Evolutionary conservation across 2,329 filamentous ascomycete species (phyloP).

Genomic region (Alternaria arborescens): DNA sequence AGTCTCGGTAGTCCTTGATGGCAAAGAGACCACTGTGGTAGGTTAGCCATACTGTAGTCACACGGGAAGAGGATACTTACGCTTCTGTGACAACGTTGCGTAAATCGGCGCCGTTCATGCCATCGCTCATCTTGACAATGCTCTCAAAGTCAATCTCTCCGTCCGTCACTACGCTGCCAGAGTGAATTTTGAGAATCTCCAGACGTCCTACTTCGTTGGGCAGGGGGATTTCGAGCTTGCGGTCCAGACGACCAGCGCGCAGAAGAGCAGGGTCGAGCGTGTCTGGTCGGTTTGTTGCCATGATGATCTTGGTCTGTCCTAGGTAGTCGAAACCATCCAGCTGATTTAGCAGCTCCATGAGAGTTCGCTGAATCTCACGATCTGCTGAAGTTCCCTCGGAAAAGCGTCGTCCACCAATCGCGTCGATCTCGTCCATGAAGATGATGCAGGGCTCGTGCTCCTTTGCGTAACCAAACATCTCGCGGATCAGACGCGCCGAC

Average conservation of each 20-base stretch:
- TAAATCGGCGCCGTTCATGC: conserved; percentile 95
- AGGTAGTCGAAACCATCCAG: conserved; percentile 99
- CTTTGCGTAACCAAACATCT: conserved; percentile 99
- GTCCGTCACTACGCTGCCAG: conserved; percentile 83
- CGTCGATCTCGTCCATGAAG: conserved; percentile 99
- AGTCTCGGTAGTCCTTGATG: conserved; percentile 97
- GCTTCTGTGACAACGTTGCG: conserved; percentile 98
- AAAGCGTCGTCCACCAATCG: conserved; percentile 95
- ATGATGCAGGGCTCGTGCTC: conserved; percentile 99
- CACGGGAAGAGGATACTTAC: conserved; percentile 64
- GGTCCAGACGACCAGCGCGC: conserved; percentile 89
- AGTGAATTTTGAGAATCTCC: conserved; percentile 98
- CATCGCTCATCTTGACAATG: conserved; percentile 99
- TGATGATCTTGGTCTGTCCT: conserved; percentile 99
- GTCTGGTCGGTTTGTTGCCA: conserved; percentile 98
- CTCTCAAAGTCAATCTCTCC: conserved; percentile 99
- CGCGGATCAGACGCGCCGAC: conserved; percentile 93
- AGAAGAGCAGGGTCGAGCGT: conserved; percentile 93
- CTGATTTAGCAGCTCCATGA: conserved; percentile 99
- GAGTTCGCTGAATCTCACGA: conserved; percentile 95
- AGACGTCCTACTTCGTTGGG: conserved; percentile 96
- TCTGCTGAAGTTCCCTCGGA: conserved; percentile 97
- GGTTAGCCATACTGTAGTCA: conserved; percentile 34
- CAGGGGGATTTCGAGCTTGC: conserved; percentile 97
- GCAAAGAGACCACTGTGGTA: conserved; percentile 82